These are phyloP conservation scores for Tillandsia fasciculata DNA, from an alignment of 176 grass and related monocot species.

Conservation along the genomic window DNA sequence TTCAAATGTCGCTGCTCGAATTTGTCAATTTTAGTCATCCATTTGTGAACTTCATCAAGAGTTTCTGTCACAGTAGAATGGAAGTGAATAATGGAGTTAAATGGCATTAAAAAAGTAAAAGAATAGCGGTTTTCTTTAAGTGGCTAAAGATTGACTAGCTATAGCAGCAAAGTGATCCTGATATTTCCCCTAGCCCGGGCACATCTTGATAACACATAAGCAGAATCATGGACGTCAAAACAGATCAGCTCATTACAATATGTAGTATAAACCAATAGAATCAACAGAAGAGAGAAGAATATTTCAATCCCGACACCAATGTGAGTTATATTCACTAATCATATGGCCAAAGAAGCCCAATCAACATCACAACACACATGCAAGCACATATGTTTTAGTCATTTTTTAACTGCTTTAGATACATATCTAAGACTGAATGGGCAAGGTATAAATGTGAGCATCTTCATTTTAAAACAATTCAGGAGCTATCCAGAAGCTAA, in stretches of 20 bases:
- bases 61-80: constrained; percentile 36
- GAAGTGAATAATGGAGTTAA: background rate
- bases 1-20: constrained; percentile 79
- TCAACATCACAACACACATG: background rate
- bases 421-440: background rate
- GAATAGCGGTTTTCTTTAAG: background rate
- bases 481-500: no score
- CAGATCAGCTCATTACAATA: background rate
- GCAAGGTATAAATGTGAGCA: no score
- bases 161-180: background rate
- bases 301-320: background rate
- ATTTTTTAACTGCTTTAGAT: background rate
- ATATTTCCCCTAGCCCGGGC: background rate
- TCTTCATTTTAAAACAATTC: no score
- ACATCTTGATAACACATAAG: background rate
- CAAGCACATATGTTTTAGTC: background rate
- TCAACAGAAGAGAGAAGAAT: background rate
- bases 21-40: constrained; percentile 69
- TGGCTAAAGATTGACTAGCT: background rate
- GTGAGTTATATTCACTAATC: background rate
- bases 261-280: background rate
- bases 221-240: background rate
- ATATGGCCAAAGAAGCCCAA: background rate
- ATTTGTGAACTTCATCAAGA: constrained; percentile 75
- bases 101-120: background rate